Evolutionary conservation across 2,329 filamentous ascomycete species (phyloP).

Genomic region (Aschersonia sp.): DNA sequence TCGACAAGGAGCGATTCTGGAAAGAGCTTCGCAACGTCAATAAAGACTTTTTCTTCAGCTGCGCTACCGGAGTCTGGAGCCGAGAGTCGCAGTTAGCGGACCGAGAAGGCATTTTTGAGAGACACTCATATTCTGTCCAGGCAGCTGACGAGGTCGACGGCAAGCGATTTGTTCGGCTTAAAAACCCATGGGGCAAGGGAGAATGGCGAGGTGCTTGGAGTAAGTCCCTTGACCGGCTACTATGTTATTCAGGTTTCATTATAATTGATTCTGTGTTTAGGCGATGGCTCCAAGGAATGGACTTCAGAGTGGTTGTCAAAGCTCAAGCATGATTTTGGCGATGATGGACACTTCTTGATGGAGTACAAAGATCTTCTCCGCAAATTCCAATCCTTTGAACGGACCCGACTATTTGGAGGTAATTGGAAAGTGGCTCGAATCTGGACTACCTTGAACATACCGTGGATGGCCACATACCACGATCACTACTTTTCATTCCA

Average conservation of each 20-base stretch:
- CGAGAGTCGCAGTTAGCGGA: conserved; percentile 14
- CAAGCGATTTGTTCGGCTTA: conserved; percentile 48
- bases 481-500: conserved; percentile 37
- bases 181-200: conserved; percentile 68
- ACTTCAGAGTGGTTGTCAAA: conserved; percentile 64
- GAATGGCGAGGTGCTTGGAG: conserved; percentile 76
- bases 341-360: conserved; percentile 56
- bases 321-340: conserved; percentile 60
- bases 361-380: conserved; percentile 42
- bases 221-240: conserved; percentile 6
- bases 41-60: conserved; percentile 59
- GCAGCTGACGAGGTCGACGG: conserved; percentile 41
- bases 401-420: conserved; percentile 39
- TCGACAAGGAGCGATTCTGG: conserved; percentile 63
- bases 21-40: conserved; percentile 65
- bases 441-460: conserved; percentile 38
- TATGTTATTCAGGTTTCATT: background rate
- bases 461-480: conserved; percentile 41
- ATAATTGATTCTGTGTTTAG: conserved; percentile 9
- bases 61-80: conserved; percentile 30
- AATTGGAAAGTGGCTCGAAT: conserved; percentile 36
- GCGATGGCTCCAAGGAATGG: conserved; percentile 74
- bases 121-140: conserved; percentile 49
- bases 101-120: conserved; percentile 41
- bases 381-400: conserved; percentile 43